phyloP scores from a whole-genome alignment of 495 filamentous ascomycete species.

The Aspergillus campestris region DNA sequence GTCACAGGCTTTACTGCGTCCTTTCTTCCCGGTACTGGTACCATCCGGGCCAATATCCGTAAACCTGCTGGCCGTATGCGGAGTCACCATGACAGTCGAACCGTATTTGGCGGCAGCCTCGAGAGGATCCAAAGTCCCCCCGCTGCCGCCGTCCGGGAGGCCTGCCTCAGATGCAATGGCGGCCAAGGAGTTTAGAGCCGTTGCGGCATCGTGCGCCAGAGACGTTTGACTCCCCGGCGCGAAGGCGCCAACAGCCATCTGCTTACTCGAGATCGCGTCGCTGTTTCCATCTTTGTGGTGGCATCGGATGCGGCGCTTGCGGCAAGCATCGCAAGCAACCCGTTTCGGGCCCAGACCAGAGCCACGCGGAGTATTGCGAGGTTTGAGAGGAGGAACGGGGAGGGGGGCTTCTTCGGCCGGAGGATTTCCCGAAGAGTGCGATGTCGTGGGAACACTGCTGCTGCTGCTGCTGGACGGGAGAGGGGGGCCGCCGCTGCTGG shows the following conservation, averaged over 20 bases:
- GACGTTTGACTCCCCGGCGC: conserved; percentile 26
- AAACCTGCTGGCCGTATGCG: conserved; percentile 22
- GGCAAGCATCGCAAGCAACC: conserved; percentile 48
- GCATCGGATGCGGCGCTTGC: conserved; percentile 44
- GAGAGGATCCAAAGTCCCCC: conserved; percentile 19
- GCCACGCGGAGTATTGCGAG: conserved; percentile 23
- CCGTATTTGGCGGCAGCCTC: conserved; percentile 22
- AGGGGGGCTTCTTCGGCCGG: conserved; percentile 18
- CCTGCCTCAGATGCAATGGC: conserved; percentile 35
- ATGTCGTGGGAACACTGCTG: conserved; percentile 13
- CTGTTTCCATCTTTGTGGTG: conserved; percentile 43
- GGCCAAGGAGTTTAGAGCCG: conserved; percentile 37
- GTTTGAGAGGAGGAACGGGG: conserved; percentile 14
- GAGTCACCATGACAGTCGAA: conserved; percentile 19
- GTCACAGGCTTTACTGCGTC: conserved; percentile 55
- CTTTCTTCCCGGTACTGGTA: conserved; percentile 36
- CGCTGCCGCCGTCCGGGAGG: conserved; percentile 18
- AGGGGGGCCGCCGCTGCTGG: conserved; percentile 6
- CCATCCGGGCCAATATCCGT: conserved; percentile 31
- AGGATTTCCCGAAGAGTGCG: conserved; percentile 6
- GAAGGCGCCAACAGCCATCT: conserved; percentile 22
- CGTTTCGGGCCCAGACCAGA: conserved; percentile 43
- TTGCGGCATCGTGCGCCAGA: conserved; percentile 37
- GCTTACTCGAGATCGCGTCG: conserved; percentile 22
- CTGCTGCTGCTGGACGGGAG: conserved; percentile 17